Evolutionary conservation across 306 rosid genomes (phyloP), one percentile per base, ranked within the genome.

Genomic region (Prunus mongolica): DNA sequence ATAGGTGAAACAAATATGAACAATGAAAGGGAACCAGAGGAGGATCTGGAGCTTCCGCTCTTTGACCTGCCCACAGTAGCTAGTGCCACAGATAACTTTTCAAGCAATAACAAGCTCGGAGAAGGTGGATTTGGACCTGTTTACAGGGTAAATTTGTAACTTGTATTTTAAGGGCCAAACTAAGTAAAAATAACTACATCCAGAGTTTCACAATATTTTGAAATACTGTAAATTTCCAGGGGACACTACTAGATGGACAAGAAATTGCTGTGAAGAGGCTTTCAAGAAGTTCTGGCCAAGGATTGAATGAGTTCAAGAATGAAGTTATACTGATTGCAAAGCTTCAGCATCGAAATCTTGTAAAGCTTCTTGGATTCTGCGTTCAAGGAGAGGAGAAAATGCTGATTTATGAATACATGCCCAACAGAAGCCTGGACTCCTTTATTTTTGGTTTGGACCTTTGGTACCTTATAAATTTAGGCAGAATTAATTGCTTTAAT

Each of bases 271-370:
- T 89, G 32, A 92, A 92, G 77, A 65, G 93, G 41, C 91, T 88
- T 47, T 77, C 90, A 49, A 75, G 28, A 6, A 41, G 76, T 9
- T 86, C 90, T 1, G 87, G 89, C 52, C 97, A 92, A 84, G 93
- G 93, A 30, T 54, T 82, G 0, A 50, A 83, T 1, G 92, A 89
- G 79, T 89, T 89, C 83, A 82, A 78, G 74, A 89, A 89, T 54
- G 93, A 91, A 87, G 88, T 89, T 11, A 51, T 12, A 58, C 77
- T 84, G 60, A 84, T 91, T 13, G 88, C 89, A 5, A 86, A 91
- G 27, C 97, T 91, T 78, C 93, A 89, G 67, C 96, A 91, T 38
- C 79, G 91, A 67, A 88, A 91, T 79, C 89, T 91, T 4, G 96
- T 91, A 24, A 88, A 81, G 51, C 87, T 90, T 55, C 74, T 88